Evolutionary conservation across 495 filamentous ascomycete species (phyloP).

Genomic region (Aspergillus ellipticus): DNA sequence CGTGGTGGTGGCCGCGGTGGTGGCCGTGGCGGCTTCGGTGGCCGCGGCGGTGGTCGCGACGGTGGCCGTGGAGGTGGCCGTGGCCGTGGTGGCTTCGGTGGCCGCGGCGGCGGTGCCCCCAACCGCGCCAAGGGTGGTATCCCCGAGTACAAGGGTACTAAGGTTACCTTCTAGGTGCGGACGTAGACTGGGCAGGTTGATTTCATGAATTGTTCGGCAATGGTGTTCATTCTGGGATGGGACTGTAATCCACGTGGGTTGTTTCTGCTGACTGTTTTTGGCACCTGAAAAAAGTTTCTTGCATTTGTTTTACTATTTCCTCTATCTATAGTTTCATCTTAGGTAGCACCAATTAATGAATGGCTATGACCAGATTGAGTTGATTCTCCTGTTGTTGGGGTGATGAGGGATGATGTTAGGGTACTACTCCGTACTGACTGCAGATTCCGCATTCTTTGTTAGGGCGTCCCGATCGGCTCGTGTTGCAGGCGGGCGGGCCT

Average conservation of each 20-base stretch:
- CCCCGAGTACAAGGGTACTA: constrained; percentile 86
- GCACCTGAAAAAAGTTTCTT: constrained; percentile 12
- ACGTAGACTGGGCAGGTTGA: neutral
- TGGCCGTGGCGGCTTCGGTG: constrained; percentile 49
- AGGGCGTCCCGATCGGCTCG: neutral
- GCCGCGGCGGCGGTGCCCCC: constrained; percentile 42
- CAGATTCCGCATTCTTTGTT: neutral
- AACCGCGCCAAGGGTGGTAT: constrained; percentile 71
- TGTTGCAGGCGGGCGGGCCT: neutral
- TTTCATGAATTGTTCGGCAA: constrained; percentile 10
- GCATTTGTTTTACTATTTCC: constrained; percentile 1
- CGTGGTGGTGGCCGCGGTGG: constrained; percentile 53
- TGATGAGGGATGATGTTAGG: no score
- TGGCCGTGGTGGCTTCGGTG: constrained; percentile 49
- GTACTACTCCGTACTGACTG: no score
- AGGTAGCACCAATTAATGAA: constrained; percentile 4
- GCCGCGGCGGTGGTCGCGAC: constrained; percentile 49
- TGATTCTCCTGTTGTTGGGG: no score
- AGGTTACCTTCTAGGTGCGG: constrained; percentile 74
- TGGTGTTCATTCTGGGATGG: constrained; percentile 14
- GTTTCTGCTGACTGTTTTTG: constrained; percentile 1
- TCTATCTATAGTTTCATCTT: neutral
- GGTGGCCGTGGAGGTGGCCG: constrained; percentile 40
- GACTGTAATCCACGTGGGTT: neutral
- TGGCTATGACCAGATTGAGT: constrained; percentile 1